Evolutionary conservation across 2,329 filamentous ascomycete genomes (phyloP).

Genomic region (Pseudocercospora cruenta): DNA sequence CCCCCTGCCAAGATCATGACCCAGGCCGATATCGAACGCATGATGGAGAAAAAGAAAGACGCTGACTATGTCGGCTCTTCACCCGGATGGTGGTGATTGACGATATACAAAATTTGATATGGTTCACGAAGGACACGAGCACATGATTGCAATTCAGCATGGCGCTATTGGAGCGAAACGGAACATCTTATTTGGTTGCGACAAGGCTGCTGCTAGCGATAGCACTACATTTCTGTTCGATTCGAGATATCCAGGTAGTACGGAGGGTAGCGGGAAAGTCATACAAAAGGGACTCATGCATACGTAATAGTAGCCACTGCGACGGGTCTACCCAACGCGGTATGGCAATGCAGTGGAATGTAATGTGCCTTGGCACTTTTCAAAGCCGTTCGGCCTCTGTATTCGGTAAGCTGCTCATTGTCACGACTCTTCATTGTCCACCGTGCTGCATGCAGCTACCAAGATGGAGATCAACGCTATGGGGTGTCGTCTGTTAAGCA

Average conservation of each 20-base stretch:
- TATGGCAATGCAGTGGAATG: slow-evolving; percentile 17
- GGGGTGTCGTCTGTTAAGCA: neutral
- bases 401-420: slow-evolving; percentile 3
- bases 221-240: neutral
- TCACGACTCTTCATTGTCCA: neutral
- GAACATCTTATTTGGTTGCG: slow-evolving; percentile 5
- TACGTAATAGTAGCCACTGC: slow-evolving; percentile 9
- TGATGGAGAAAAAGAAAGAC: slow-evolving; percentile 37
- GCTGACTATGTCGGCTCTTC: slow-evolving; percentile 33
- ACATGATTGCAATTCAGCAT: slow-evolving; percentile 14
- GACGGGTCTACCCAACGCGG: neutral
- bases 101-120: neutral
- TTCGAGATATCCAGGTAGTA: neutral
- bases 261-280: neutral
- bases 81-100: slow-evolving; percentile 25
- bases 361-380: neutral
- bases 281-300: neutral
- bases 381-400: neutral
- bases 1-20: slow-evolving; percentile 29
- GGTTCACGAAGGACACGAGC: slow-evolving; percentile 9
- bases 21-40: slow-evolving; percentile 33
- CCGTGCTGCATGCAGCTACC: neutral
- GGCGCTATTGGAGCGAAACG: slow-evolving; percentile 12
- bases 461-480: neutral
- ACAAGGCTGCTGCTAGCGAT: slow-evolving; percentile 2